Percentiles rank a stretch among this genome's conserved stretches.
Evolutionary conservation across 352 stramenopile species (phyloP).

Genomic region (Pythium brassicae): DNA sequence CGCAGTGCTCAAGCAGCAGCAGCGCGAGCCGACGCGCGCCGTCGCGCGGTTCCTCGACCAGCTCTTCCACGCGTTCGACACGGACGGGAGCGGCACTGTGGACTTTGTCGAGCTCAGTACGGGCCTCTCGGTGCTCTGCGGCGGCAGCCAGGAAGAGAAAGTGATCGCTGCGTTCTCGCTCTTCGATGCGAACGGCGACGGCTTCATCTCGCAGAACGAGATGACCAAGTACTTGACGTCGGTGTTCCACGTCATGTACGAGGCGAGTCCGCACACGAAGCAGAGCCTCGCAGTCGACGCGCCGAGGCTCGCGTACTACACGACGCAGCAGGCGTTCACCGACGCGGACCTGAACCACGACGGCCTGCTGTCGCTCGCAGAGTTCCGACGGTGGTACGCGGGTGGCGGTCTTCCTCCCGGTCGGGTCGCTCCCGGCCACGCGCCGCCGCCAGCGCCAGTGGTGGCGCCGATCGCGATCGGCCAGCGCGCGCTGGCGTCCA

Average conservation of each 20-base stretch:
- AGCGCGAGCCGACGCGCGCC: conserved; percentile 40
- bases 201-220: conserved; percentile 77
- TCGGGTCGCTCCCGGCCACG: not conserved
- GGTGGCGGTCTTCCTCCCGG: conserved; percentile 8
- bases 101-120: conserved; percentile 78
- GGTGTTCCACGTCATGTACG: conserved; percentile 70
- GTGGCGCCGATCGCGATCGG: conserved; percentile 13
- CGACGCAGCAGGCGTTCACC: conserved; percentile 74
- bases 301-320: conserved; percentile 57
- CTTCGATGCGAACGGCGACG: conserved; percentile 79
- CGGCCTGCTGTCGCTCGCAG: conserved; percentile 65
- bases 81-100: conserved; percentile 55
- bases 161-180: conserved; percentile 76
- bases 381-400: conserved; percentile 84
- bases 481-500: conserved; percentile 31
- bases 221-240: conserved; percentile 80
- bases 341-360: conserved; percentile 87
- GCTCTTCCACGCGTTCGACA: conserved; percentile 78
- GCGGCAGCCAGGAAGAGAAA: conserved; percentile 71
- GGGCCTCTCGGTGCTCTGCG: conserved; percentile 73
- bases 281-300: conserved; percentile 46
- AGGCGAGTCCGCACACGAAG: conserved; percentile 27
- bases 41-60: conserved; percentile 60
- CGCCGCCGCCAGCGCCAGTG: conserved; percentile 1
- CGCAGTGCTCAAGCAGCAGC: conserved; percentile 54